Conservation (phyloP, 805 yeast genomes). For the Myxozyma vanderwaltii region DNA sequence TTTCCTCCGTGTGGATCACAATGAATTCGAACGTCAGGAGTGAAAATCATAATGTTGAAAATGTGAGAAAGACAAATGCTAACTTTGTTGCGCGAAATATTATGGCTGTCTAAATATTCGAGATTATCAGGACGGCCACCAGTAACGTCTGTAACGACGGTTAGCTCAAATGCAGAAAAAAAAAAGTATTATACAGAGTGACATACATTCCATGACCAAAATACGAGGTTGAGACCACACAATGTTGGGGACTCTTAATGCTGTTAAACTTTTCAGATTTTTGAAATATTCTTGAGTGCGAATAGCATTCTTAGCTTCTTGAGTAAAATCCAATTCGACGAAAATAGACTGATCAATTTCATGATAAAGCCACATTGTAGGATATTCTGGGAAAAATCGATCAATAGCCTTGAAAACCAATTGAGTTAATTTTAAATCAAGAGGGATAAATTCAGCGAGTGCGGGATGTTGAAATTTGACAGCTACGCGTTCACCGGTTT, state of each 20-base stretch:
- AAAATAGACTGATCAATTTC: conserved; percentile 83
- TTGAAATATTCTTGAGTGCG: conserved; percentile 70
- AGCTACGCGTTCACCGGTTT: conserved; percentile 74
- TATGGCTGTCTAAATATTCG: conserved; percentile 59
- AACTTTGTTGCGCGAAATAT: conserved; percentile 75
- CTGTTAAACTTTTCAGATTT: conserved; percentile 58
- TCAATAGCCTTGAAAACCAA: conserved; percentile 73
- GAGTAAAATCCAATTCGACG: conserved; percentile 85
- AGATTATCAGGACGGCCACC: conserved; percentile 85
- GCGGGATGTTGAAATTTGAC: conserved; percentile 94
- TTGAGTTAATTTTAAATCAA: conserved; percentile 78
- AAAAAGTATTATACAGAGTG: no score
- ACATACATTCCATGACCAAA: conserved; percentile 60
- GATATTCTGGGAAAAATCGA: conserved; percentile 87
- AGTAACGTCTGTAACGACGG: conserved; percentile 58
- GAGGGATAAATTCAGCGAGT: conserved; percentile 80
- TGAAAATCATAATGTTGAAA: conserved; percentile 93
- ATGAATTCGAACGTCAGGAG: conserved; percentile 87
- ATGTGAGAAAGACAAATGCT: conserved; percentile 84
- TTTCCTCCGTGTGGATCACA: conserved; percentile 99
- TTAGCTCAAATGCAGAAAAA: neutral
- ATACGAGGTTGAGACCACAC: conserved; percentile 67
- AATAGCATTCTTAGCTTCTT: conserved; percentile 81
- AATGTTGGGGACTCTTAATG: conserved; percentile 76
- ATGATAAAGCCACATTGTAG: conserved; percentile 92